Base-by-base conservation (phyloP, 1,139 yeast species). In the Suhomyces bokatorum region DNA sequence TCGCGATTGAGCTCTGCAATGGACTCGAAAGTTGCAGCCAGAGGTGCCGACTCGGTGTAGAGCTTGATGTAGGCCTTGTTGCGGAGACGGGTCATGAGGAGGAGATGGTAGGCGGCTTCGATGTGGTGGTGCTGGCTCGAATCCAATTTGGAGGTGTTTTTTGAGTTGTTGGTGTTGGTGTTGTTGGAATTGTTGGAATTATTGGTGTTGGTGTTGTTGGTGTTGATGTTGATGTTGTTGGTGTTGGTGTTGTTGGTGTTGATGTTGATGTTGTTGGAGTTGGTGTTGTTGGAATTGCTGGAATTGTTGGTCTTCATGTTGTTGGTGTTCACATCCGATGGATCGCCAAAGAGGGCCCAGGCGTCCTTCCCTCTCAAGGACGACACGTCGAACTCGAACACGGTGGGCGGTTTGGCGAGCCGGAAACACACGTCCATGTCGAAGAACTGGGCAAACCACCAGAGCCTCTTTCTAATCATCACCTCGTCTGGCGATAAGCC, bases 351-450 rank as follows among this genome's bases (percentile, higher is more conserved):
- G 26, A 40, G 8, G 12, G 45, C 41, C 11, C 42, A 44, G 6
- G 49, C 44, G 9, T 26, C 31, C 16, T 46, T 27, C 3, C 63
- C 66, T 31, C 55, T 50, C 11, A 40, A 27, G 3, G 49, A 42
- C n/a, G 56, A 41, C 11, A 52, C 76, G 60, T 83, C 87, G 14
- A 57, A 52, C 34, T 70, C 77, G 52, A 74, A 69, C 16, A 83
- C 70, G 20, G 75, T 55, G 0, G 88, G 85, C 1, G 88, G 81
- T 46, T 79, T 76, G 4, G 90, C 89, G 33, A 72, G 59, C 49
- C 80, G 73, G 53, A 79, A 65, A 43, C 85, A 76, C 27, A 73
- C 55, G 33, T 78, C 83, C 50, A 75, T 73, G 56, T 85, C 91
- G 37, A 72, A 57, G 35, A 65, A 60, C 52, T 78, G 81, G 46